Base-by-base conservation (phyloP, 352 stramenopile genomes). In the Pythium aristosporum region DNA sequence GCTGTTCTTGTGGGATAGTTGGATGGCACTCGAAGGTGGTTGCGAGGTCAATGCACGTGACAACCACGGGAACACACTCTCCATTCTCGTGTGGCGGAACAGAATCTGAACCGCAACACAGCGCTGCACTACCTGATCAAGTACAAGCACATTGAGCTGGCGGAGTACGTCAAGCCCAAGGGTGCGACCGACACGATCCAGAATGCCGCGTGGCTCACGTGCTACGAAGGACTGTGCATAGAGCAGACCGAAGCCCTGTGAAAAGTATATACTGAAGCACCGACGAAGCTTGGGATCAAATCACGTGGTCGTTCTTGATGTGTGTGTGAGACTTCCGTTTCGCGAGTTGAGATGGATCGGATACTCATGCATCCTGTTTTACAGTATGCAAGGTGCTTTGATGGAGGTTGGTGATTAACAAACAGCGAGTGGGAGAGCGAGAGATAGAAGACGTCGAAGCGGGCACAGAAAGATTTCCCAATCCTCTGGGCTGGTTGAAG, bases 51-150 rank as follows among this genome's bases (percentile, higher is more conserved):
- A 98, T 46, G 86, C 80, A 7, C 77, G 83, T 32, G 96, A 99
- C 79, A 87, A 97, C 51, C 86, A 98, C 62, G 96, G 95, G 63
- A 99, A 99, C 71, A 92, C 94, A 48, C 87, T 99, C 4, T 94
- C 98, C 55, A 89, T 98, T 32, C 85, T 98, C 41, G 91, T 94
- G 57, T 97, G 81, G n/a, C 25, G 16, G 16, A 49, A 21, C 57
- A 98, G 82, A 99, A 98, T 68, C 69, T 97, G 61, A 84, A 91
- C 55, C 96, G 96, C 41, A 98, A 99, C 76, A 98, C 95, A 25
- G 92, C 88, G 18, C 73, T 99, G 61, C 97, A 99, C 70, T 99
- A 98, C 61, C 86, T 97, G 57, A 82, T 95, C 79, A 89, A 96
- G 72, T 98, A 98, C 81, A 90, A 93, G 42, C 89, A 98, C 76